These are phyloP conservation scores for Trypethelium eluteriae DNA, from an alignment of 495 filamentous ascomycete species.

Conservation along the genomic window DNA sequence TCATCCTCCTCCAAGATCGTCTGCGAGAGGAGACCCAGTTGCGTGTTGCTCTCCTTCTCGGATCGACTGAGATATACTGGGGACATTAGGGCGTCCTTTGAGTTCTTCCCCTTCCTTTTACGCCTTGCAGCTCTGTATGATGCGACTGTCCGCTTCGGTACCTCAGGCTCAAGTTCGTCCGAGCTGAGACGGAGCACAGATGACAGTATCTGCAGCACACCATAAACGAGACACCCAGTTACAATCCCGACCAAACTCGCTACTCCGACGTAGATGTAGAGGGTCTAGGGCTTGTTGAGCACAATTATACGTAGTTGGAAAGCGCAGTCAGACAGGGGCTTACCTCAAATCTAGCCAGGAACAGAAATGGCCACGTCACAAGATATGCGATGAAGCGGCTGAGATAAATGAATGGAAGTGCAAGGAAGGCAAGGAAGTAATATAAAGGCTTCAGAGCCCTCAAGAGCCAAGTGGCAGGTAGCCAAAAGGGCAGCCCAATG, in stretches of 20 bases:
- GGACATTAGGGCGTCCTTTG: constrained; percentile 5
- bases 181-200: constrained; percentile 14
- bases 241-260: constrained; percentile 51
- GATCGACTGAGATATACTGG: constrained; percentile 14
- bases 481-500: constrained; percentile 35
- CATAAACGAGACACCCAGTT: constrained; percentile 44
- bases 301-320: constrained; percentile 15
- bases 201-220: constrained; percentile 12
- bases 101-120: constrained; percentile 15
- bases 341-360: constrained; percentile 61
- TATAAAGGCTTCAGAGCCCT: constrained; percentile 32
- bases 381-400: constrained; percentile 30
- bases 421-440: constrained; percentile 32
- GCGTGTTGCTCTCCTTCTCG: constrained; percentile 10
- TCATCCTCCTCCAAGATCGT: constrained; percentile 25
- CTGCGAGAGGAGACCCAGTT: constrained; percentile 17
- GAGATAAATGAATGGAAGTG: constrained; percentile 31
- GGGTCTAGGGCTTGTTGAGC: constrained; percentile 41
- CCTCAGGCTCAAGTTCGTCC: neutral
- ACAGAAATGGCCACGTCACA: constrained; percentile 27
- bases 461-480: constrained; percentile 32
- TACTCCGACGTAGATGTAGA: constrained; percentile 57
- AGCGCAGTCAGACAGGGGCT: constrained; percentile 13
- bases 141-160: constrained; percentile 17
- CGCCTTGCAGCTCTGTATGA: constrained; percentile 24